These are phyloP conservation scores for Dactylonectria macrodidyma DNA, from an alignment of 2,329 filamentous ascomycete species.

Conservation along the genomic window DNA sequence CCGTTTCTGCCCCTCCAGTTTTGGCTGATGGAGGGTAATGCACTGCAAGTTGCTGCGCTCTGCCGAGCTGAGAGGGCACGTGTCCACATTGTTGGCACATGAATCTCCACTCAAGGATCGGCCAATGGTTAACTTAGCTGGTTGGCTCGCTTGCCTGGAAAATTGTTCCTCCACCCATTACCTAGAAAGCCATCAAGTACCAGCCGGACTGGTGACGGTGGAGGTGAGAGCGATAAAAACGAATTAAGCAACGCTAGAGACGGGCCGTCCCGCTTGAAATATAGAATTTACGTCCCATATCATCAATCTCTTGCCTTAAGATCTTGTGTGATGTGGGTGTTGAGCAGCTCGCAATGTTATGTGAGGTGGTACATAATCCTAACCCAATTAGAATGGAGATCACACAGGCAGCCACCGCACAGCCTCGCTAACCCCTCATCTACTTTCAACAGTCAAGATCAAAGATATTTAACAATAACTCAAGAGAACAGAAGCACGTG, in stretches of 20 bases:
- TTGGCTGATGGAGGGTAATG: no score
- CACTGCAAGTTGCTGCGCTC: no score
- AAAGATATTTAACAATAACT: slow-evolving; percentile 6
- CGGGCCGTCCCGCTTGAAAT: background rate
- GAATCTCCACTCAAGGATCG: no score
- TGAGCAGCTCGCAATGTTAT: background rate
- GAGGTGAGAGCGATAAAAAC: background rate
- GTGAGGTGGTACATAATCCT: background rate
- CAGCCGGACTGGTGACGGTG: background rate
- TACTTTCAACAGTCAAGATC: background rate
- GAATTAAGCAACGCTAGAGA: background rate
- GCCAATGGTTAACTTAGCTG: no score
- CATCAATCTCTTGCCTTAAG: background rate
- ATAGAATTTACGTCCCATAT: background rate
- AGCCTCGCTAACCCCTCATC: background rate
- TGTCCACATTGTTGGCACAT: background rate
- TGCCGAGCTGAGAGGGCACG: no score
- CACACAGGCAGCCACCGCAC: background rate
- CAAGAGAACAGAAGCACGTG: slow-evolving; percentile 4
- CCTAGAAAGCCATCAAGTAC: background rate
- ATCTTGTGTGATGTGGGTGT: background rate
- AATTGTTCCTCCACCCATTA: no score
- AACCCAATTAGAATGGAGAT: background rate
- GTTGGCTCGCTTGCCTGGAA: no score
- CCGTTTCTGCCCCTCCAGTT: no score